These are phyloP conservation scores for Papiliotrema fonsecae DNA, from an alignment of 1,284 basidiomycete genomes.

Conservation along the genomic window DNA sequence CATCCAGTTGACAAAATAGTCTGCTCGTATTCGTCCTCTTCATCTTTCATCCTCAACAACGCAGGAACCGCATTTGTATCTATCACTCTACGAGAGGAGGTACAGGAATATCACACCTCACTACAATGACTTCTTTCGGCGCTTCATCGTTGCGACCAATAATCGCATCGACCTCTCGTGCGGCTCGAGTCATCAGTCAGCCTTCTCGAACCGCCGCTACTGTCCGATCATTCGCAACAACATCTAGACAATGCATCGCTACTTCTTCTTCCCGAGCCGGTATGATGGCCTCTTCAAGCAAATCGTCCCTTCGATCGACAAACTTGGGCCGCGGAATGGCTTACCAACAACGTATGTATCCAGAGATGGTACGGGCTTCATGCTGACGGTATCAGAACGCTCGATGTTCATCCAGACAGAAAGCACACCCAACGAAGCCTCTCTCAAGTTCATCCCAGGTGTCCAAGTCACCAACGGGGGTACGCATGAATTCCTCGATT, in stretches of 20 bases:
- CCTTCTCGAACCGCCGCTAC: conserved; percentile 2
- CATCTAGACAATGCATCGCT: neutral
- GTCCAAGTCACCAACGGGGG: conserved; percentile 74
- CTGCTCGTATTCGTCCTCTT: neutral
- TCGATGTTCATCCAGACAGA: conserved; percentile 98
- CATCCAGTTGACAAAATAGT: neutral
- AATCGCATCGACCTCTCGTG: conserved; percentile 30
- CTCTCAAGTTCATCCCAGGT: conserved; percentile 96
- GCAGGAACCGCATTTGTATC: too few relatives aligned
- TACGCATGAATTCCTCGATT: conserved; percentile 87
- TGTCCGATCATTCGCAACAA: conserved; percentile 14
- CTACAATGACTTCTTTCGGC: conserved; percentile 3
- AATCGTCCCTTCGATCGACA: neutral
- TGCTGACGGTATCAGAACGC: conserved; percentile 56
- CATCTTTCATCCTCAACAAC: conserved; percentile 1
- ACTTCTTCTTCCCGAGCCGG: neutral
- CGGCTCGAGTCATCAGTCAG: neutral
- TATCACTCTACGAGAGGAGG: neutral
- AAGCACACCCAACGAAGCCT: conserved; percentile 93
- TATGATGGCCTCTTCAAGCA: conserved; percentile 2
- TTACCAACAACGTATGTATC: neutral
- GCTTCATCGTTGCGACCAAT: conserved; percentile 18
- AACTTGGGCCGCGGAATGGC: conserved; percentile 7
- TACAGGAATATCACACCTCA: neutral
- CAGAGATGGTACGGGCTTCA: neutral